Percentiles rank a stretch among this genome's conserved stretches.
phyloP scores from a whole-genome alignment of 2,329 filamentous ascomycete species.

The Apiospora sp. region DNA sequence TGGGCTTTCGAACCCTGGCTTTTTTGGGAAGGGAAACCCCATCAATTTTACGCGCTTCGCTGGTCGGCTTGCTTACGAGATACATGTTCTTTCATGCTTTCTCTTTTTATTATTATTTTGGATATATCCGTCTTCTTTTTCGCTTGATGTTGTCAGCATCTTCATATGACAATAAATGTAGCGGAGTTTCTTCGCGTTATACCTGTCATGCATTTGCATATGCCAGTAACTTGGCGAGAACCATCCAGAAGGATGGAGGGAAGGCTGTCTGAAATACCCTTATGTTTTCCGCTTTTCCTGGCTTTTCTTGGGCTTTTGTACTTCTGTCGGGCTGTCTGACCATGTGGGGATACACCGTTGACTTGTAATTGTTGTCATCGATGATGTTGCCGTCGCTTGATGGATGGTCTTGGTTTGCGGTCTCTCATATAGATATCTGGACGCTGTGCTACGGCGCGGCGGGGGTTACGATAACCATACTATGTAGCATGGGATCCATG shows the following conservation, averaged over 20 bases:
- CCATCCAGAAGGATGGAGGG: not conserved
- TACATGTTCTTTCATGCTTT: not conserved
- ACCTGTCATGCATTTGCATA: not conserved
- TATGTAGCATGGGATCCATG: not conserved
- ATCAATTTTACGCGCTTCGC: not conserved
- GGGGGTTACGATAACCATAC: not conserved
- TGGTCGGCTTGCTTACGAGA: constrained; percentile 4
- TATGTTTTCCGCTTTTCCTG: not conserved
- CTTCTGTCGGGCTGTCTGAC: not conserved
- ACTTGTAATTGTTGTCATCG: not conserved
- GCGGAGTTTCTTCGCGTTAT: not conserved
- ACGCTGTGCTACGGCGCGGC: not conserved
- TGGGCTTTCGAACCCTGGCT: not conserved
- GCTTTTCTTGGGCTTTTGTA: not conserved
- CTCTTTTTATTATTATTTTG: not conserved
- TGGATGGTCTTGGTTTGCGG: not conserved
- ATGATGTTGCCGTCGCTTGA: not conserved
- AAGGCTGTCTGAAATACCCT: not conserved
- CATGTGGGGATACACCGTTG: not conserved
- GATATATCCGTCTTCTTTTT: not conserved
- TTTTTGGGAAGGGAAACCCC: not conserved
- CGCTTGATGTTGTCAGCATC: not conserved
- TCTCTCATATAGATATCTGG: not conserved
- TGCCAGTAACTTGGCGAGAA: not conserved
- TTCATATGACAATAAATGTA: too few relatives aligned